Evolutionary conservation across 208 protist genomes (phyloP), one percentile per base, ranked within the genome.

Genomic region (Trypanosomatidae sp.): DNA sequence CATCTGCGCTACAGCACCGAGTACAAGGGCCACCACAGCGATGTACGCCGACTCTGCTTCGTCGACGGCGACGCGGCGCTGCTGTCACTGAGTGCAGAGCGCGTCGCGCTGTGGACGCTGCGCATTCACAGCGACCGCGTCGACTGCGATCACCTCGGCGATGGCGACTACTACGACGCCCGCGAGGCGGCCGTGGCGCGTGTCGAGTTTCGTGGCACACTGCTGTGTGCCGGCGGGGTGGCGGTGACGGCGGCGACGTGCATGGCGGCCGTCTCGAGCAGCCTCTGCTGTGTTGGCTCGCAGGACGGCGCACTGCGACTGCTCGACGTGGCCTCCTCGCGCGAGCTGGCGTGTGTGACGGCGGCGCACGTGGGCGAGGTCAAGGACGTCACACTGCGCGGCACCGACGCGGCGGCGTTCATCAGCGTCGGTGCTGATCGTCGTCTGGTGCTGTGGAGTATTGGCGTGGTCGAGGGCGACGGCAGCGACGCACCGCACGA

Each of bases 301-400:
- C 30, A 71, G 53, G 71, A 90, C 50, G 87, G 82, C 19, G 66
- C 79, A 6, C 53, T 92, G 19, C 23, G 70, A 20, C 57, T 92
- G 23, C 48, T 82, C 13, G 73, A 88, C 57, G 59, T 87, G 15
- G 67, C 73, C 20, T 66, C 76, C 10, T 57, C 72, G 3, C 48
- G 49, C 25, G 82, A 87, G n/a, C 50, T 98, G 2, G 78, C 95
- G 26, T 59, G 94, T 28, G 71, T 82, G 33, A 71, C 97, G 6
- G 40, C 47, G 24, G 84, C 92, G 8, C 86, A 94, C 56, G 58
- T 75, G 25, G 86, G 86, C 21, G 86, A 76, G 11, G 82, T 91
- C 5, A 75, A 77, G 56, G 54, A 73, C 47, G 49, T 91, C 1
- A 46, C 41, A 0, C 56, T 48, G 52, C 56, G 53, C 33, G n/a